These are phyloP conservation scores for Globisporangium uncinulatum DNA, from an alignment of 352 stramenopile species.

Conservation along the genomic window DNA sequence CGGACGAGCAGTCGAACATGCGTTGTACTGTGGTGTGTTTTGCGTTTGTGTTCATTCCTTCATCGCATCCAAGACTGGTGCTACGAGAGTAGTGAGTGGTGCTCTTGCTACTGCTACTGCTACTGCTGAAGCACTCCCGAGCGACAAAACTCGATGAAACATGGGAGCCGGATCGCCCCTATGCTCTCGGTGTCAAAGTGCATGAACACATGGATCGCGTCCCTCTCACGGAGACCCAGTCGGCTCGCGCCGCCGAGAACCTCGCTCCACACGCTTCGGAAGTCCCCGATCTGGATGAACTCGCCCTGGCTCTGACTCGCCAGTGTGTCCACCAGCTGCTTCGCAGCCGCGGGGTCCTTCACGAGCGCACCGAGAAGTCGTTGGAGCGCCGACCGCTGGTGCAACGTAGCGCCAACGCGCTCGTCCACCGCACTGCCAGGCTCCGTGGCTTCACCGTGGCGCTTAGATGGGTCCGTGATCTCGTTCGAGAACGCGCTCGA, in stretches of 20 bases:
- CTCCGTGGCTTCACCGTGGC: constrained; percentile 64
- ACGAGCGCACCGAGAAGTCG: constrained; percentile 26
- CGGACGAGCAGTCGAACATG: too few relatives aligned
- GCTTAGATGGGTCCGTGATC: constrained; percentile 53
- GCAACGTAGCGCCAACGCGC: constrained; percentile 38
- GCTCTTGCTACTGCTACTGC: background rate
- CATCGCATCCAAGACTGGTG: background rate
- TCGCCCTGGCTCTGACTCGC: constrained; percentile 8
- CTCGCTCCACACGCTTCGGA: constrained; percentile 25
- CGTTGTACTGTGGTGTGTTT: too few relatives aligned
- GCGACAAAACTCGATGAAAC: constrained; percentile 34
- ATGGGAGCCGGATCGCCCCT: constrained; percentile 37
- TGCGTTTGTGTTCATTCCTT: background rate
- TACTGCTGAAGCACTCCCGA: constrained; percentile 1
- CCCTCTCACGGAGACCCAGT: constrained; percentile 28
- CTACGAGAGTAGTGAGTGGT: background rate
- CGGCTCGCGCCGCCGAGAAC: background rate
- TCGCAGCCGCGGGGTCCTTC: constrained; percentile 8
- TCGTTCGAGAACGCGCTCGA: constrained; percentile 76
- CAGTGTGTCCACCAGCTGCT: constrained; percentile 8
- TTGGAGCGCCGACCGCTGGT: constrained; percentile 58
- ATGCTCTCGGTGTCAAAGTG: constrained; percentile 65
- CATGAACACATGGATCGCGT: constrained; percentile 79
- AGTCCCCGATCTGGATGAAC: constrained; percentile 45
- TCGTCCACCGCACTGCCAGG: constrained; percentile 45